A percentile compares a stretch with the other conserved stretches of the same genome.
Evolutionary conservation across 163 green algal genomes (phyloP).

Genomic region (Coccomyxa subellipsoidea): DNA sequence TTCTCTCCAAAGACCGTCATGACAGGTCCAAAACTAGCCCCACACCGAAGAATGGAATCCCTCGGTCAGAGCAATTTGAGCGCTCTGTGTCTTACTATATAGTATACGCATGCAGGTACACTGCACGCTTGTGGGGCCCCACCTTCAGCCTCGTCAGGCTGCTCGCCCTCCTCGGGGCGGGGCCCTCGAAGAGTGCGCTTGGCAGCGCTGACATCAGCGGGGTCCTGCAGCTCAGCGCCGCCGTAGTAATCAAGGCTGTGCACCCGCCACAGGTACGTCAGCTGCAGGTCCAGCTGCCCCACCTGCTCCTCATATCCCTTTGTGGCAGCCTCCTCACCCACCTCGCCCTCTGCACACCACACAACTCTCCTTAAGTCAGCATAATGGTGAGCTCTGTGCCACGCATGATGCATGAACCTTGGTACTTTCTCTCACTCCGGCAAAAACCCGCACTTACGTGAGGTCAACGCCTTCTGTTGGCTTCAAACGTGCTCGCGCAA

Average conservation of each 20-base stretch:
- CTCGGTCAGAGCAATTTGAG: background rate
- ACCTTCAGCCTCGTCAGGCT: slow-evolving; percentile 19
- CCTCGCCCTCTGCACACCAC: background rate
- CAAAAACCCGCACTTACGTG: no score
- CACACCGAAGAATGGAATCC: background rate
- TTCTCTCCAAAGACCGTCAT: no score
- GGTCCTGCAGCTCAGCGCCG: slow-evolving; percentile 27
- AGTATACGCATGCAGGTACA: background rate
- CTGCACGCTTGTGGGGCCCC: background rate
- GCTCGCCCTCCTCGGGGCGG: slow-evolving; percentile 33
- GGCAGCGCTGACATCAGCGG: background rate
- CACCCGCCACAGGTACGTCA: slow-evolving; percentile 91
- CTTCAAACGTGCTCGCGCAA: no score
- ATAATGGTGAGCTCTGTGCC: background rate
- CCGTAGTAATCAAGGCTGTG: slow-evolving; percentile 92
- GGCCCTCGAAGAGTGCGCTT: slow-evolving; percentile 53
- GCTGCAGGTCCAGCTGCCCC: slow-evolving; percentile 69
- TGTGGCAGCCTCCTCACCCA: background rate
- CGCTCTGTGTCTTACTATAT: background rate
- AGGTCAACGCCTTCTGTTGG: no score
- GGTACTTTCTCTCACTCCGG: no score
- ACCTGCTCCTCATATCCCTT: slow-evolving; percentile 20
- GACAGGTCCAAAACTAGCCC: background rate
- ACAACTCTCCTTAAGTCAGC: background rate
- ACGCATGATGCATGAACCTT: no score